These are phyloP conservation scores for Eucalyptus rudis DNA, from an alignment of 345 rosid genomes.

Conservation along the genomic window DNA sequence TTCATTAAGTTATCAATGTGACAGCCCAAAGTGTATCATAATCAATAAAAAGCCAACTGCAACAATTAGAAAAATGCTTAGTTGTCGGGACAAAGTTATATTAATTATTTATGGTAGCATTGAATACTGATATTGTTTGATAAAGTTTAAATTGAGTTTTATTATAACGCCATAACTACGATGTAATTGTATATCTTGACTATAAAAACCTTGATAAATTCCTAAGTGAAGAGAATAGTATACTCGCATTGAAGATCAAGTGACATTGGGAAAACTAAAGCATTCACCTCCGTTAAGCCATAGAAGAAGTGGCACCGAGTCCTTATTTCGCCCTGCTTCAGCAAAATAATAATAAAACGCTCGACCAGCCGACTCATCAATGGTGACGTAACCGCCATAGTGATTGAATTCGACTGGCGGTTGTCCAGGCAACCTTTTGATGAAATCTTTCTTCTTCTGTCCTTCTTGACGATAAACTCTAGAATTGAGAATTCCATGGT, in stretches of 20 bases:
- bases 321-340: background rate
- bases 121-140: background rate
- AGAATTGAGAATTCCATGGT: background rate
- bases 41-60: background rate
- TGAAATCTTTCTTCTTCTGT: conserved; percentile 30
- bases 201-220: background rate
- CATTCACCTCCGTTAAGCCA: conserved; percentile 4
- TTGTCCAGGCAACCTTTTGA: background rate
- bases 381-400: background rate
- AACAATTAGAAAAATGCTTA: background rate
- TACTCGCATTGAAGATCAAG: background rate
- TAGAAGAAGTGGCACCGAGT: background rate
- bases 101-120: background rate
- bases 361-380: background rate
- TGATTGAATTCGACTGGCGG: background rate
- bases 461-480: conserved; percentile 7
- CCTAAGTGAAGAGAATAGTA: background rate
- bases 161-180: background rate
- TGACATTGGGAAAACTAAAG: background rate
- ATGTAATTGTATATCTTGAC: background rate
- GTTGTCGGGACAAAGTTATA: background rate
- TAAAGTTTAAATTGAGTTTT: background rate
- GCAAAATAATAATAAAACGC: background rate
- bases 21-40: background rate
- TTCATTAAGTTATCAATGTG: background rate